phyloP scores from a whole-genome alignment of 2,329 filamentous ascomycete genomes.

The Alternaria hordeiaustralica region DNA sequence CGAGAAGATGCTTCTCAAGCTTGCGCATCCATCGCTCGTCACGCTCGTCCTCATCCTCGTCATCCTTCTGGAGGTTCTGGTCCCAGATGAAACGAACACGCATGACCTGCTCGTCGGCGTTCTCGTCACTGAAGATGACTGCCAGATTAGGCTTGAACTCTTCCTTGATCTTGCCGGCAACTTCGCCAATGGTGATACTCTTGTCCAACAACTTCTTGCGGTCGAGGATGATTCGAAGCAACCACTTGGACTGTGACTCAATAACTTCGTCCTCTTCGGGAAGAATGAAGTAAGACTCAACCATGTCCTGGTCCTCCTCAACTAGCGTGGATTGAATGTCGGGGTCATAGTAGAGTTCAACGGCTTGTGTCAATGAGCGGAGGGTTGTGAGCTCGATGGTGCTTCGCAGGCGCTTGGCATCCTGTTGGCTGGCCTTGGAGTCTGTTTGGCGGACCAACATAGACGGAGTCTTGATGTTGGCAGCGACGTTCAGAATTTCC shows the following conservation, averaged over 20 bases:
- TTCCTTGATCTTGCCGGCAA: slow-evolving; percentile 87
- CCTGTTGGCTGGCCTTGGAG: slow-evolving; percentile 69
- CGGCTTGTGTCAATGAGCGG: slow-evolving; percentile 86
- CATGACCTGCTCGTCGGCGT: slow-evolving; percentile 92
- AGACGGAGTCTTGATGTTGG: slow-evolving; percentile 97
- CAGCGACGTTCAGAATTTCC: slow-evolving; percentile 97
- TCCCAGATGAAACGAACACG: slow-evolving; percentile 82
- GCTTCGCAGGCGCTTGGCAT: slow-evolving; percentile 85
- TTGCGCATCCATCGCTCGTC: slow-evolving; percentile 80
- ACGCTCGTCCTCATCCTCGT: slow-evolving; percentile 78
- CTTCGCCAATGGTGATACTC: slow-evolving; percentile 87
- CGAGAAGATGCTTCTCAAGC: slow-evolving; percentile 87
- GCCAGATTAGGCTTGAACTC: slow-evolving; percentile 78
- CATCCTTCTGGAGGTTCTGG: slow-evolving; percentile 64
- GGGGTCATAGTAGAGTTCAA: slow-evolving; percentile 97
- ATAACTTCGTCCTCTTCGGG: slow-evolving; percentile 73
- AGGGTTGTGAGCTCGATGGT: slow-evolving; percentile 93
- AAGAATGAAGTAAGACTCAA: slow-evolving; percentile 95
- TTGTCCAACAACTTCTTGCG: slow-evolving; percentile 96
- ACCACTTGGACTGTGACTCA: slow-evolving; percentile 83
- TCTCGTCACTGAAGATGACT: slow-evolving; percentile 97
- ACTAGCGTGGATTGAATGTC: slow-evolving; percentile 86
- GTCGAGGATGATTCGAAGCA: slow-evolving; percentile 90
- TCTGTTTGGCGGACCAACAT: slow-evolving; percentile 89
- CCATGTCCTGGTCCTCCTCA: slow-evolving; percentile 86